These are phyloP conservation scores for Rhizopogon vulgaris DNA, from an alignment of 768 basidiomycete species.

Conservation along the genomic window DNA sequence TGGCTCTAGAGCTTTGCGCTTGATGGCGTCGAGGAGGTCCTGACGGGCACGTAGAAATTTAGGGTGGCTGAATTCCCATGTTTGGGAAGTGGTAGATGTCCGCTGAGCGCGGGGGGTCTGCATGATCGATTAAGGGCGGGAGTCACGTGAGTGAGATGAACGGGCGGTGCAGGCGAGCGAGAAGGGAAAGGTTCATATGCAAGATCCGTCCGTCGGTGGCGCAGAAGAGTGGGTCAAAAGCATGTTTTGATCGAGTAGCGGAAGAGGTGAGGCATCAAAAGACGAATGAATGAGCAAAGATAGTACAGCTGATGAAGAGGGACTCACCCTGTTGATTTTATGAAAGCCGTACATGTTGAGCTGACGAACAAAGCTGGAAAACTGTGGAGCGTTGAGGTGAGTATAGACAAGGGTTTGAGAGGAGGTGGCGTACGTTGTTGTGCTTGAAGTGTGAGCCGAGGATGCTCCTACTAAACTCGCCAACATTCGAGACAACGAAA, in stretches of 20 bases:
- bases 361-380: conserved; percentile 91
- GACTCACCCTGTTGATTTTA: conserved; percentile 79
- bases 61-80: conserved; percentile 86
- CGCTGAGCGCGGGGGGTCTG: conserved; percentile 81
- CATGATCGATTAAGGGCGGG: neutral
- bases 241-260: conserved; percentile 1
- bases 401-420: conserved; percentile 3
- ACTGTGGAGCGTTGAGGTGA: conserved; percentile 37
- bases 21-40: conserved; percentile 80
- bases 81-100: conserved; percentile 74
- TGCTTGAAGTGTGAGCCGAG: conserved; percentile 87
- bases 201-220: too few relatives aligned
- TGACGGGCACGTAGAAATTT: conserved; percentile 78
- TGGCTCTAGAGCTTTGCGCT: conserved; percentile 78
- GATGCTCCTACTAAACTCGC: conserved; percentile 81
- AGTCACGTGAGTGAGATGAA: too few relatives aligned
- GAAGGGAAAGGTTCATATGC: too few relatives aligned
- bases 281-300: conserved; percentile 3
- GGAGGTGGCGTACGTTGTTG: conserved; percentile 59
- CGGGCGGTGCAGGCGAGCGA: too few relatives aligned
- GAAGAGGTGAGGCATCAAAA: neutral
- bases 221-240: neutral
- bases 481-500: conserved; percentile 81
- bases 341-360: conserved; percentile 97
- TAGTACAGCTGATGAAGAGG: neutral